Base-by-base conservation (phyloP, 805 yeast species). In the Lipomyces yamanashiensis region DNA sequence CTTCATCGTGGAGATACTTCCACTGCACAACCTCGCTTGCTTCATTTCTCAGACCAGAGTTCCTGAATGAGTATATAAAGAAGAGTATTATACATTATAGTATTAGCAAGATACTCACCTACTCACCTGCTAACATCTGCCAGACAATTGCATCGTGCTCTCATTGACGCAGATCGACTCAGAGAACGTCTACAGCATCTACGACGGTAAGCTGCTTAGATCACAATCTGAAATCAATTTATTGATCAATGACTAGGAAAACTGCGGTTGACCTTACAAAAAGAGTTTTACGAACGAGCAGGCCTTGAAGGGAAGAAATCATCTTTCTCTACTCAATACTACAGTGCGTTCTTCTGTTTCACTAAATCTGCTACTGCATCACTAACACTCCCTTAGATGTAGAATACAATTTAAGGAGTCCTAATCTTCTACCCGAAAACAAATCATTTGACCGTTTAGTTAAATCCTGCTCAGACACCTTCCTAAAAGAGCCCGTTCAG, bases 121-220 rank as follows among this genome's bases (percentile, higher is more conserved):
- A 5, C 28, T 28, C 23, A 7, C 10, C 13, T 28, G 0, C 54
- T 54, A 23, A 39, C 21, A 13, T 5, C 36, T 33, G 13, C 36
- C 23, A 63, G 69, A 63, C n/a, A 62, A 66, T 54, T 66, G 69
- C 33, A 45, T 66, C 43, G 64, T 66, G 10, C 40, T 66, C 28
- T 66, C 69, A 2, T 21, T 59, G 13, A 43, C 57, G 2, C 59
- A 37, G 7, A 64, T 66, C 39, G 69, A 66, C 44, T 36, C 66
- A 6, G 67, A 59, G 12, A 63, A 62, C 34, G 67, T 64, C 10
- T 66, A 49, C 49, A 64, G 68, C 47, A 66, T 66, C 28, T 66
- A 56, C 33, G 54, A 66, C 23, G 69, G 69, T 62, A 13, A 21
- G 55, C 12, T 52, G n/a, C 37, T 4, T 17, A 1, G 4, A 37